Conservation (phyloP, 345 rosid genomes). For the Stellera chamaejasme region DNA sequence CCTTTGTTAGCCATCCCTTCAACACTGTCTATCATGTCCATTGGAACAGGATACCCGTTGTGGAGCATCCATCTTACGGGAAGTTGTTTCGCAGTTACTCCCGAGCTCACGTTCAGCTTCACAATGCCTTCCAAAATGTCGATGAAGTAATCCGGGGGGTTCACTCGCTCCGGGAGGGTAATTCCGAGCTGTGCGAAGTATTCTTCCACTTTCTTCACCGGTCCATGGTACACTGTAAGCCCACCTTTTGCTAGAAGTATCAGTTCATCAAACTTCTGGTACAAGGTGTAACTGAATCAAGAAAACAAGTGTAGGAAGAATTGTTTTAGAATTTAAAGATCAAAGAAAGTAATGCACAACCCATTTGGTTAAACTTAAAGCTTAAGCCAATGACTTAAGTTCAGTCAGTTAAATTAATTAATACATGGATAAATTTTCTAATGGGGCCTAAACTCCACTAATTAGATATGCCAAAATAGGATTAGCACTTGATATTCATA, state of each 20-base stretch:
- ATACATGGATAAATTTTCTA: no score
- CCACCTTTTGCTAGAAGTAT: conserved; percentile 98
- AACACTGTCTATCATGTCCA: conserved; percentile 66
- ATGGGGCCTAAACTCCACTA: no score
- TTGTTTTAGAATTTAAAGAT: neutral
- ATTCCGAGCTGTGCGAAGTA: conserved; percentile 81
- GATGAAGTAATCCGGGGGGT: conserved; percentile 96
- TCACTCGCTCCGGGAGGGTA: conserved; percentile 76
- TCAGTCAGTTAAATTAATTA: no score
- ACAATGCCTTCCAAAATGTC: conserved; percentile 92
- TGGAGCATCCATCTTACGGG: conserved; percentile 99
- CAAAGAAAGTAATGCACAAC: neutral
- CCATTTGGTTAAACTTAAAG: no score
- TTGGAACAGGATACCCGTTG: conserved; percentile 78
- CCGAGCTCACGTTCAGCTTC: conserved; percentile 50
- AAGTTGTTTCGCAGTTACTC: conserved; percentile 69
- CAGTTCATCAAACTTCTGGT: conserved; percentile 92
- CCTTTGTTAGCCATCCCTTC: conserved; percentile 42
- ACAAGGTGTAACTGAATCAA: conserved; percentile 66
- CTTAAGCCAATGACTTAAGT: no score
- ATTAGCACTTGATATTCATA: no score
- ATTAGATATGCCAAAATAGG: no score
- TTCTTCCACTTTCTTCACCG: conserved; percentile 93
- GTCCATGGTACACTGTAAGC: conserved; percentile 78
- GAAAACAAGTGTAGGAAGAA: neutral